Evolutionary conservation across 2,329 filamentous ascomycete species (phyloP).

Genomic region (Trichoderma breve): DNA sequence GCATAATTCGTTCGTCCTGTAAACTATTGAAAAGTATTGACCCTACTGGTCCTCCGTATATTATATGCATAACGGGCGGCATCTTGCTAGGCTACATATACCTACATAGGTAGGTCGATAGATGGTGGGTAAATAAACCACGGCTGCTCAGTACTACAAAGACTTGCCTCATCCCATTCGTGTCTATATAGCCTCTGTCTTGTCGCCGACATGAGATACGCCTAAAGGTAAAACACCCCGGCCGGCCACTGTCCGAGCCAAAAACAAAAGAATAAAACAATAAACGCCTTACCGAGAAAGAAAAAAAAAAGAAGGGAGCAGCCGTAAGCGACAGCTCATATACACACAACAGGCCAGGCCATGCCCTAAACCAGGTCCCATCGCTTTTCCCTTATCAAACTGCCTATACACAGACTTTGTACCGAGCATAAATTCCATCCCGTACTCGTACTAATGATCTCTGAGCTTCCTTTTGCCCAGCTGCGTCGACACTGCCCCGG

Average conservation of each 20-base stretch:
- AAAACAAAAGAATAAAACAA: neutral
- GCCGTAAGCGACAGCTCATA: neutral
- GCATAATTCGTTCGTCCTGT: neutral
- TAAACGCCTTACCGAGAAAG: neutral
- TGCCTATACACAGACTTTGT: neutral
- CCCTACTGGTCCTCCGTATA: neutral
- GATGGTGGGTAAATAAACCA: neutral
- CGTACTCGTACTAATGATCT: slow-evolving; percentile 34
- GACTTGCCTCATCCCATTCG: neutral
- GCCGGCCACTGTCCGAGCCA: neutral
- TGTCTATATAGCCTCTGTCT: neutral
- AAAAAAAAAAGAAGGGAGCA: neutral
- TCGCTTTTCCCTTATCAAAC: neutral
- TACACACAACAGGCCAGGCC: neutral
- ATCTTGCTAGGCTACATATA: neutral
- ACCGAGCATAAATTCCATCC: neutral
- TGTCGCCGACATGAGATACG: neutral
- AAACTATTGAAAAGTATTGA: neutral
- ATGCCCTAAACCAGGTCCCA: neutral
- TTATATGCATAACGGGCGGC: neutral
- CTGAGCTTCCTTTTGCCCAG: slow-evolving; percentile 53
- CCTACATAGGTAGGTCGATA: neutral
- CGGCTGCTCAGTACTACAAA: neutral
- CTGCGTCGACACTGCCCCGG: slow-evolving; percentile 34
- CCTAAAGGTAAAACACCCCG: neutral